Evolutionary conservation across 2,329 filamentous ascomycete genomes (phyloP), one percentile per base, ranked within the genome.

Genomic region (Colletotrichum somersetense): DNA sequence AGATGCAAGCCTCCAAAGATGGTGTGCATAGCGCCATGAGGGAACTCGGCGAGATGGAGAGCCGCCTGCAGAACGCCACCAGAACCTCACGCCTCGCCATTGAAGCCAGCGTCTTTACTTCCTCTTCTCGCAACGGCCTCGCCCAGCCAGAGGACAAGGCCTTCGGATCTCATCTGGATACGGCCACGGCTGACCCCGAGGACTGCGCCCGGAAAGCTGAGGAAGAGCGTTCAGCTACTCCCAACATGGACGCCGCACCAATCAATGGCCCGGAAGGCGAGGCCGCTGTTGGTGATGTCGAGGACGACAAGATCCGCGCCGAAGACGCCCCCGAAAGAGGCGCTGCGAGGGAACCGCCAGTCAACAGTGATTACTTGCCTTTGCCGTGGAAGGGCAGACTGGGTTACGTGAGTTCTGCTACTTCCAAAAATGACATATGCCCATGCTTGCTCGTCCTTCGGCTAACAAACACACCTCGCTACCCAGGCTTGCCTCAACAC

Each of bases 321-420:
- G 77, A 77, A 0, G 79, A 80, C 0, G 62, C 64, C 1, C 71
- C 76, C 0, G 80, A 84, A 14, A 79, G 83, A n/a, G 83, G 81
- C 1, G 82, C 84, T 3, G 79, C 44, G 14, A 62, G 94, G 67
- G 88, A 92, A 16, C 94, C 94, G 8, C 89, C 95, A 0, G 90
- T 97, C 20, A 93, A 98, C 77, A 97, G 94, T 78, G 89, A 89
- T 74, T 93, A 91, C 77, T 85, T 98, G 26, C 96, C 96, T 33
- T 81, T 98, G 30, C 96, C 95, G 0, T 98, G 95, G 95, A 94
- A 92, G 82, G 96, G 96, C 0, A 89, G 95, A 38, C 80, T 98
- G 73, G 95, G 95, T 70, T 98, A 97, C 87, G 94, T 96, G 81
- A 84, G 91, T 70, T 52, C 44, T 46, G 44, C 44, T 46, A 18